A percentile compares a stretch with the other conserved stretches of the same genome.
These are phyloP conservation scores for Poterioochromonas sp. DNA, from an alignment of 352 stramenopile genomes.

Conservation along the genomic window DNA sequence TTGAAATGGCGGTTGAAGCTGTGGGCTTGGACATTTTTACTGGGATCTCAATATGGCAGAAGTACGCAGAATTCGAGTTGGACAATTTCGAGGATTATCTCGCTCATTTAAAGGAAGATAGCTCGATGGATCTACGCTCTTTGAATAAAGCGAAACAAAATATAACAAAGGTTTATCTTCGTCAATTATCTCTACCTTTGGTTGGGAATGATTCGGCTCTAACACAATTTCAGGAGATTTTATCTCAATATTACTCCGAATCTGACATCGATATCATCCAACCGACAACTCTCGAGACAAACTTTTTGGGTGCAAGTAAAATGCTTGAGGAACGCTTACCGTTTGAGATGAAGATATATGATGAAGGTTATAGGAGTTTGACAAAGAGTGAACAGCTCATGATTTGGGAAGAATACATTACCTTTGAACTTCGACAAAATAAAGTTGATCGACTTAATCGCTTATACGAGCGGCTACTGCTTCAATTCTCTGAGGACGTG, in stretches of 20 bases:
- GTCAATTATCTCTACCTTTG: not conserved
- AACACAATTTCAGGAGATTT: not conserved
- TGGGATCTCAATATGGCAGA: not conserved
- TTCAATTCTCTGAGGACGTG: too few relatives aligned
- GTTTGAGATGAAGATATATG: not conserved
- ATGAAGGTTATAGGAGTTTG: not conserved
- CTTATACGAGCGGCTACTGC: not conserved
- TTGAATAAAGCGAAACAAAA: not conserved
- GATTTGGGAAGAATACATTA: not conserved
- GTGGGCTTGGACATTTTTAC: not conserved
- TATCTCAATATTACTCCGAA: not conserved
- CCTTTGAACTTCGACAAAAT: not conserved
- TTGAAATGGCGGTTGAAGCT: not conserved
- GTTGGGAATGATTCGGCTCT: not conserved
- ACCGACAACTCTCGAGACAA: not conserved
- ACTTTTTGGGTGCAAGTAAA: not conserved
- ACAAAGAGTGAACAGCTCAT: not conserved
- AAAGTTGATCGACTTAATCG: not conserved
- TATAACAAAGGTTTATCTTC: not conserved
- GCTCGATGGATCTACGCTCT: too few relatives aligned
- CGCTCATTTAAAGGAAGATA: not conserved
- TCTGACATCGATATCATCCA: not conserved
- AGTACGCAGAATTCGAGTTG: not conserved
- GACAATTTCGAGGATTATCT: not conserved
- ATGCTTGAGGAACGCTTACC: not conserved